Evolutionary conservation across 768 basidiomycete genomes (phyloP).

Genomic region (Podaxis sp.): DNA sequence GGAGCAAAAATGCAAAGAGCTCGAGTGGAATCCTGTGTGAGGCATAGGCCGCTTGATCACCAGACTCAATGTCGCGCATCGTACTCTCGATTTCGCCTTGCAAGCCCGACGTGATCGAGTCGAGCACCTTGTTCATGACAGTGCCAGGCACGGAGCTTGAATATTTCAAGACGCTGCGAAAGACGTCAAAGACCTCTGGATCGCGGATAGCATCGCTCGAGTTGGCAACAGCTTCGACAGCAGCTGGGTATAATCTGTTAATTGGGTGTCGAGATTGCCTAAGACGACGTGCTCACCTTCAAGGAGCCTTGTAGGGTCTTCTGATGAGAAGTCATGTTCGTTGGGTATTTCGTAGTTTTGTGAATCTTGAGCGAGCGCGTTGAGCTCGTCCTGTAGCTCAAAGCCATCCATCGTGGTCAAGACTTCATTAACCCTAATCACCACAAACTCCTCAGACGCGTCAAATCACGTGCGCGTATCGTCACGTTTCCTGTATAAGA

Average conservation of each 20-base stretch:
- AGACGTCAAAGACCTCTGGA: constrained; percentile 71
- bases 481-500: background rate
- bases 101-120: constrained; percentile 78
- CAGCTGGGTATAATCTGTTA: constrained; percentile 39
- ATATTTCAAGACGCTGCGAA: constrained; percentile 78
- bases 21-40: constrained; percentile 76
- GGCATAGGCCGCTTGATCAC: constrained; percentile 55
- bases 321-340: constrained; percentile 59
- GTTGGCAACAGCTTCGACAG: constrained; percentile 77
- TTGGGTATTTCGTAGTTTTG: constrained; percentile 61
- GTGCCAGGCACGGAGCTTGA: constrained; percentile 55
- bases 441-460: background rate
- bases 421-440: background rate
- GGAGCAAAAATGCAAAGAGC: constrained; percentile 87
- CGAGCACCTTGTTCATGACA: constrained; percentile 81
- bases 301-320: constrained; percentile 51
- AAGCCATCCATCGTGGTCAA: constrained; percentile 41
- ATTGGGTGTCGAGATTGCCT: background rate
- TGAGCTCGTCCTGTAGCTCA: constrained; percentile 77
- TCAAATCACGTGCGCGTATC: background rate
- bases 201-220: constrained; percentile 70
- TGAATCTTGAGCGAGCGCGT: constrained; percentile 51
- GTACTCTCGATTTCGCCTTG: constrained; percentile 70
- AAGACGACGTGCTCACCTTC: constrained; percentile 42
- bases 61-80: constrained; percentile 62